Base-by-base conservation (phyloP, 2,329 filamentous ascomycete genomes). In the Cytospora piceae region DNA sequence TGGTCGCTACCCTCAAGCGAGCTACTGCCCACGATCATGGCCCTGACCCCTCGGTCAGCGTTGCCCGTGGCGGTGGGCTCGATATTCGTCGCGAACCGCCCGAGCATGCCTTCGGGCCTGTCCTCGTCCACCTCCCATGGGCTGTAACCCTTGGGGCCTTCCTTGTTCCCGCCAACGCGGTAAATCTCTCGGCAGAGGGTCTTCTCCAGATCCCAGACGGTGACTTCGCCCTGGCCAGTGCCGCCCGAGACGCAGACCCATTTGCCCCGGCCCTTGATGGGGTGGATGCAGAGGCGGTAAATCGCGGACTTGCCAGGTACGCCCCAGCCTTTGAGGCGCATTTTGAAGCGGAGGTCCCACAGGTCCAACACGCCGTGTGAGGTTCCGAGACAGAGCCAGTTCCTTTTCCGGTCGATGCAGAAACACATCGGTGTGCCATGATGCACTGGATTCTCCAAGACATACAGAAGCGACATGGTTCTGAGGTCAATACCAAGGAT, bases 301-400 rank as follows among this genome's bases (percentile, higher is more conserved):
- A 98, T 92, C 22, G 92, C 83, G 1, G 90, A 88, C 67, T 91
- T 91, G 27, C 91, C 92, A 0, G 92, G 88, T 32, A 97, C 85
- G 0, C 93, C 93, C 93, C 94, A 98, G 17, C 90, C 91, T 75
- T 92, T 93, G 29, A 98, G 81, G 27, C 93, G 87, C 71, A 98
- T 86, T 70, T 88, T 90, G 82, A 99, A 99, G n/a, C 95, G 90
- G 51, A 99, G 83, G 77, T 99, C 95, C 95, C 95, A 99, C 1
- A 99, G 84, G 74, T 96, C 91, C 9, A 99, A 82, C 32, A 98
- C 90, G 42, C 96, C 95, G 74, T 98, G 94, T 0, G 93, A 92
- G 0, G 96, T 99, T 42, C 94, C 95, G 0, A 98, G 80, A 1
- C 96, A 85, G 3, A 99, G 82, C 95, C 95, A 99, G 73, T 95